These are phyloP conservation scores for Trypanosoma mega DNA, from an alignment of 208 protist genomes.

Conservation along the genomic window DNA sequence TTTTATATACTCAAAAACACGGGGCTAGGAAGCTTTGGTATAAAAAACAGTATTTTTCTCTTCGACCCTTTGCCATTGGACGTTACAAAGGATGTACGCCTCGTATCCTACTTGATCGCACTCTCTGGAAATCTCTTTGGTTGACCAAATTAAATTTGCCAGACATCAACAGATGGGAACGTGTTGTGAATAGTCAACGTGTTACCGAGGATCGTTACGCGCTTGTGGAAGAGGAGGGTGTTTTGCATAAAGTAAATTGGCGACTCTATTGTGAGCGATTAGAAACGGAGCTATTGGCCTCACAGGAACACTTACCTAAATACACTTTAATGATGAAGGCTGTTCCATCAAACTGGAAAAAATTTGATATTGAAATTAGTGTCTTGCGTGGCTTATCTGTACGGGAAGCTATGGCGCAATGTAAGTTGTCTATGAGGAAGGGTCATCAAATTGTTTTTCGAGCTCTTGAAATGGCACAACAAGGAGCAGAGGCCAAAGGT, in stretches of 20 bases:
- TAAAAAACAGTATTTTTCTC: conserved; percentile 75
- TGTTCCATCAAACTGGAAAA: conserved; percentile 89
- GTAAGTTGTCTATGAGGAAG: conserved; percentile 86
- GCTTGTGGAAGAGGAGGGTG: conserved; percentile 84
- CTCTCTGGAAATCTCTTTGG: conserved; percentile 72
- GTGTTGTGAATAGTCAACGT: conserved; percentile 87
- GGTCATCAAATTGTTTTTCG: conserved; percentile 85
- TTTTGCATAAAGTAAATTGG: conserved; percentile 88
- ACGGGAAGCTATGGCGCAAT: conserved; percentile 88
- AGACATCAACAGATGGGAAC: conserved; percentile 85
- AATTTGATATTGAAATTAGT: conserved; percentile 87
- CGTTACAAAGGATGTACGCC: conserved; percentile 68
- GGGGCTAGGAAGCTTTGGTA: conserved; percentile 74
- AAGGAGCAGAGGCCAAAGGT: conserved; percentile 85
- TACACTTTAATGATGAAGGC: conserved; percentile 82
- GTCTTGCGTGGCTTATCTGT: conserved; percentile 85
- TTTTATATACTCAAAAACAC: conserved; percentile 77
- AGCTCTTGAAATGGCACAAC: conserved; percentile 80
- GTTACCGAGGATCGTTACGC: conserved; percentile 88
- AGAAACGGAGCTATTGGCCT: conserved; percentile 79
- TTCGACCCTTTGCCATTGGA: conserved; percentile 71
- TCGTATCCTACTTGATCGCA: conserved; percentile 84
- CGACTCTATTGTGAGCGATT: conserved; percentile 88
- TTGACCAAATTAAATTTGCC: conserved; percentile 69
- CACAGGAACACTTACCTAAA: conserved; percentile 83